Conservation (phyloP, 805 yeast species). For the Kodamaea leandrae region DNA sequence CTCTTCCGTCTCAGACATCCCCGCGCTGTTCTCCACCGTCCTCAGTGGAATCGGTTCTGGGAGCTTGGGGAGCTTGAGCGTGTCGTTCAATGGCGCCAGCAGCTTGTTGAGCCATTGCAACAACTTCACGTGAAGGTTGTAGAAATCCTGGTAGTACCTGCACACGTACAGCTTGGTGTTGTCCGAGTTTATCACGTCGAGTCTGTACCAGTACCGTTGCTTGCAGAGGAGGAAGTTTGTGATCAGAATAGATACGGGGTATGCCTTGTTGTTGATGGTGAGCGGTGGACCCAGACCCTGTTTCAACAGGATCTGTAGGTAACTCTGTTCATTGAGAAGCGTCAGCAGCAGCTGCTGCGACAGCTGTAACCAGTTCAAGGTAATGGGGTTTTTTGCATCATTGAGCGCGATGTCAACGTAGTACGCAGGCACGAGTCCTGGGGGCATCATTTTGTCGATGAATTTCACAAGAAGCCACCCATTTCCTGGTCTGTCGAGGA, state of each 20-base stretch:
- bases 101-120: constrained; percentile 19
- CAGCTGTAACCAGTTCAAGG: constrained; percentile 33
- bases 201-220: constrained; percentile 51
- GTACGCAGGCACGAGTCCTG: constrained; percentile 53
- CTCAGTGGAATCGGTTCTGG: constrained; percentile 48
- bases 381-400: constrained; percentile 37
- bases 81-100: constrained; percentile 6
- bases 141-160: constrained; percentile 52
- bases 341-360: constrained; percentile 10
- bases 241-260: constrained; percentile 36
- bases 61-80: constrained; percentile 34
- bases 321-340: constrained; percentile 19
- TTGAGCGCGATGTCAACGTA: constrained; percentile 48
- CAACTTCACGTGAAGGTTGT: constrained; percentile 41
- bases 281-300: constrained; percentile 19
- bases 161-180: constrained; percentile 40
- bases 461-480: constrained; percentile 60
- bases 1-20: constrained; percentile 6
- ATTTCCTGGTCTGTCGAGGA: constrained; percentile 45
- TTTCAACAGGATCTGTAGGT: constrained; percentile 28
- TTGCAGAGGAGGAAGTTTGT: constrained; percentile 39
- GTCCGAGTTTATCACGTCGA: constrained; percentile 38
- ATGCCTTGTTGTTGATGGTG: constrained; percentile 30
- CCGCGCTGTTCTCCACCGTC: constrained; percentile 17
- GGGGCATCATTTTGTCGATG: constrained; percentile 42